Evolutionary conservation across 1,139 yeast species (phyloP).

Genomic region (Taphrina communis): DNA sequence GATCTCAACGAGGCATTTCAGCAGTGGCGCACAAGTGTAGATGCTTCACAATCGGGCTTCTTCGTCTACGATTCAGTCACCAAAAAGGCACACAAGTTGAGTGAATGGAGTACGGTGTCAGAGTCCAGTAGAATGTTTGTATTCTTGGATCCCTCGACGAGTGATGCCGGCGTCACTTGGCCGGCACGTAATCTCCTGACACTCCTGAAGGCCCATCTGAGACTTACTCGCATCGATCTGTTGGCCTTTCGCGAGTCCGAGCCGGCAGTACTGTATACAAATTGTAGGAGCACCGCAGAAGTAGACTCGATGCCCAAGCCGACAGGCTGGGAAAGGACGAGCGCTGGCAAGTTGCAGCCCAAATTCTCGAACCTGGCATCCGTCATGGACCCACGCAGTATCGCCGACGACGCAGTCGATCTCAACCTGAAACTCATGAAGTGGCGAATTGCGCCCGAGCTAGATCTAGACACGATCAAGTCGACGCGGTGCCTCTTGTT

Average conservation of each 20-base stretch:
- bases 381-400: slow-evolving; percentile 74
- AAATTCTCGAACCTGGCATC: slow-evolving; percentile 81
- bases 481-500: slow-evolving; percentile 69
- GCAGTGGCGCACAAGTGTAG: slow-evolving; percentile 6
- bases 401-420: slow-evolving; percentile 92
- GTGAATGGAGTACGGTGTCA: slow-evolving; percentile 13
- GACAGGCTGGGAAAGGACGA: slow-evolving; percentile 90
- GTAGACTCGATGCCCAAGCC: slow-evolving; percentile 47
- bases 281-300: slow-evolving; percentile 1
- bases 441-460: slow-evolving; percentile 89
- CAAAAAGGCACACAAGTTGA: background rate
- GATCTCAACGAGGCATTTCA: slow-evolving; percentile 2
- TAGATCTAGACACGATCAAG: slow-evolving; percentile 70
- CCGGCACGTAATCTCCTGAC: slow-evolving; percentile 70
- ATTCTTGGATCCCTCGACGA: slow-evolving; percentile 66
- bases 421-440: slow-evolving; percentile 89
- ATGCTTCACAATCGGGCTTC: slow-evolving; percentile 25
- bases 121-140: slow-evolving; percentile 53
- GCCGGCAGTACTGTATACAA: slow-evolving; percentile 13
- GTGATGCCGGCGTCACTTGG: slow-evolving; percentile 58
- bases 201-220: slow-evolving; percentile 55
- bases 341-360: slow-evolving; percentile 68
- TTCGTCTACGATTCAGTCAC: slow-evolving; percentile 11
- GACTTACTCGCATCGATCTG: slow-evolving; percentile 55
- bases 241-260: slow-evolving; percentile 50